Conservation (phyloP, 768 basidiomycete genomes). For the Paxillus involutus region DNA sequence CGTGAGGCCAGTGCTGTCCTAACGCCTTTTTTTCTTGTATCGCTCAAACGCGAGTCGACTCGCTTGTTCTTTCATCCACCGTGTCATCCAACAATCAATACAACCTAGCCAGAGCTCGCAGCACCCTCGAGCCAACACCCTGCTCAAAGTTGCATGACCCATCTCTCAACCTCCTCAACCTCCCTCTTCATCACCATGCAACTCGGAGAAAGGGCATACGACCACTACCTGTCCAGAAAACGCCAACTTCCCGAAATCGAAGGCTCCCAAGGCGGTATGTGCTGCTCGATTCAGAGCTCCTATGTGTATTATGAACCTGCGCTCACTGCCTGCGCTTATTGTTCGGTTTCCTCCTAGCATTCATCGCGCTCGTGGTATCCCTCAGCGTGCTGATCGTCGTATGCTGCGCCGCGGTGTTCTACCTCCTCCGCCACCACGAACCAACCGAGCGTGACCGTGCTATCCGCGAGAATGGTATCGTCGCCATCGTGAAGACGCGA, state of each 20-base stretch:
- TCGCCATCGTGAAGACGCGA: slow-evolving; percentile 23
- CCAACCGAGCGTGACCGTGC: slow-evolving; percentile 41
- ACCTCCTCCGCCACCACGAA: slow-evolving; percentile 53
- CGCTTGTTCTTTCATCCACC: neutral
- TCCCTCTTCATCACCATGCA: neutral
- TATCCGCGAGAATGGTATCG: slow-evolving; percentile 30
- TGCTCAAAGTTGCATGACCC: neutral
- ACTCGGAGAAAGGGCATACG: neutral
- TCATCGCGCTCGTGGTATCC: slow-evolving; percentile 59
- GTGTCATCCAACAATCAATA: neutral
- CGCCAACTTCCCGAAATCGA: slow-evolving; percentile 47
- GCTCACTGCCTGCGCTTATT: neutral
- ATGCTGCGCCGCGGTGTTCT: slow-evolving; percentile 52
- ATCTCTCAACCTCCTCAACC: neutral
- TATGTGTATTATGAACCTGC: neutral
- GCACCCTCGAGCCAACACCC: neutral
- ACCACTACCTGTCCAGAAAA: neutral
- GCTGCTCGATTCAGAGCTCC: neutral
- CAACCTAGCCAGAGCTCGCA: neutral
- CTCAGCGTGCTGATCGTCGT: slow-evolving; percentile 54
- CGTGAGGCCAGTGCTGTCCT: no score
- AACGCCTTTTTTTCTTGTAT: no score
- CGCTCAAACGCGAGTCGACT: neutral
- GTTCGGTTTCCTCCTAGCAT: slow-evolving; percentile 37
- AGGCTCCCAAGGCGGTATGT: slow-evolving; percentile 50